Conservation (phyloP, 169 alveolate genomes). For the Plasmodium malariae region DNA sequence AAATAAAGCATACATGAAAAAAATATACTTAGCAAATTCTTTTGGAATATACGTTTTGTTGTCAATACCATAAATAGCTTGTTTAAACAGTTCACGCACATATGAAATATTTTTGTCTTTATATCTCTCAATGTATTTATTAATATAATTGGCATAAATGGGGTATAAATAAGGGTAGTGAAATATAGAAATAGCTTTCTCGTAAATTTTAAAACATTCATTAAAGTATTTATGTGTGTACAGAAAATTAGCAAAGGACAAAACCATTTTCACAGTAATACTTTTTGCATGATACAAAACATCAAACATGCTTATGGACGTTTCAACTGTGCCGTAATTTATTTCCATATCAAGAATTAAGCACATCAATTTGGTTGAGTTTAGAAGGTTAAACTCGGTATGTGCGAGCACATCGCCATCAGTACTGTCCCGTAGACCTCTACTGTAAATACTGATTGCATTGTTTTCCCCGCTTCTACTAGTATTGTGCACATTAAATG, state of each 20-base stretch:
- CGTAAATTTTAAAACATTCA: slow-evolving; percentile 90
- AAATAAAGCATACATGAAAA: slow-evolving; percentile 89
- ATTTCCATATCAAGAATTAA: slow-evolving; percentile 64
- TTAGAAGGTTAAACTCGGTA: slow-evolving; percentile 14
- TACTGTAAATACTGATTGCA: too few species aligned
- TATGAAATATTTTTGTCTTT: slow-evolving; percentile 89
- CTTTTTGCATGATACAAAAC: slow-evolving; percentile 82
- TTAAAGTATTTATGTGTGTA: slow-evolving; percentile 86
- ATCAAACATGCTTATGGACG: slow-evolving; percentile 36
- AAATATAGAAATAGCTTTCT: slow-evolving; percentile 87
- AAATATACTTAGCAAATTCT: slow-evolving; percentile 84
- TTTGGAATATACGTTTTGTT: slow-evolving; percentile 80
- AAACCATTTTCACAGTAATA: slow-evolving; percentile 82
- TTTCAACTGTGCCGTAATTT: slow-evolving; percentile 69
- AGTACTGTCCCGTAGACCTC: too few species aligned
- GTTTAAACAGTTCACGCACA: slow-evolving; percentile 90
- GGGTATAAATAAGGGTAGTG: slow-evolving; percentile 91
- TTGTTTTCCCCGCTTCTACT: neutral
- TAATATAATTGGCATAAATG: slow-evolving; percentile 87
- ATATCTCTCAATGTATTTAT: slow-evolving; percentile 86
- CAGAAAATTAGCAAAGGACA: slow-evolving; percentile 83
- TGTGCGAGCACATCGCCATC: too few species aligned
- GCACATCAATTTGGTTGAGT: slow-evolving; percentile 37
- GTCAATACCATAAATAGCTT: slow-evolving; percentile 78
- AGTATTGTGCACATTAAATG: neutral